Percentiles rank a stretch among this genome's conserved stretches.
Conservation (phyloP, 2,329 filamentous ascomycete genomes). For the Xylariaceae sp. region DNA sequence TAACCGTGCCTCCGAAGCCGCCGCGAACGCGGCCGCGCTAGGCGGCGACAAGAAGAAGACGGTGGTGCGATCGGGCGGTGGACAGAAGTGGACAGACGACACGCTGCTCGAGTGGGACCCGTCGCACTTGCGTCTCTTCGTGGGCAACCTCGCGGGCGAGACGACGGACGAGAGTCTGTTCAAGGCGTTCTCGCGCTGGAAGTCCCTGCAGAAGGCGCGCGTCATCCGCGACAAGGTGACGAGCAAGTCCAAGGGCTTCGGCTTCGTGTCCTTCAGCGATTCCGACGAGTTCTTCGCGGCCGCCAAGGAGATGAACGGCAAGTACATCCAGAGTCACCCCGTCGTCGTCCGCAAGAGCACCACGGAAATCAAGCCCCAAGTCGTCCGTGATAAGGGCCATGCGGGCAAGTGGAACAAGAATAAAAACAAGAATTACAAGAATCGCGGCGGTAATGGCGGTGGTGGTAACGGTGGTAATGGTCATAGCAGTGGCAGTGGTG, state of each 20-base stretch:
- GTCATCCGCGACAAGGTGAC: slow-evolving; percentile 94
- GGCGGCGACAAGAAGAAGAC: slow-evolving; percentile 68
- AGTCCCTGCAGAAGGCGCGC: slow-evolving; percentile 83
- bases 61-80: slow-evolving; percentile 80
- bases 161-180: slow-evolving; percentile 92
- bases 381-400: slow-evolving; percentile 50
- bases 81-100: slow-evolving; percentile 86
- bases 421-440: slow-evolving; percentile 32
- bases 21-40: slow-evolving; percentile 41
- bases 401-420: slow-evolving; percentile 31
- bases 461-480: slow-evolving; percentile 27
- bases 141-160: slow-evolving; percentile 94
- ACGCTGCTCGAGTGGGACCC: slow-evolving; percentile 94
- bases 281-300: slow-evolving; percentile 96
- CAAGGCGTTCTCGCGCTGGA: slow-evolving; percentile 88
- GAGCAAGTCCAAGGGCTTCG: slow-evolving; percentile 92
- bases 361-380: slow-evolving; percentile 79
- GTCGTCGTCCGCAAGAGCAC: slow-evolving; percentile 81
- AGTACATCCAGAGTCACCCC: slow-evolving; percentile 97
- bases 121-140: slow-evolving; percentile 87
- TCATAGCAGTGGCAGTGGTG: slow-evolving; percentile 16
- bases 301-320: slow-evolving; percentile 96
- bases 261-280: slow-evolving; percentile 93
- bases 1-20: slow-evolving; percentile 31
- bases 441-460: slow-evolving; percentile 32